These are phyloP conservation scores for Aspergillus puulaauensis DNA, from an alignment of 2,329 filamentous ascomycete genomes.

Conservation along the genomic window DNA sequence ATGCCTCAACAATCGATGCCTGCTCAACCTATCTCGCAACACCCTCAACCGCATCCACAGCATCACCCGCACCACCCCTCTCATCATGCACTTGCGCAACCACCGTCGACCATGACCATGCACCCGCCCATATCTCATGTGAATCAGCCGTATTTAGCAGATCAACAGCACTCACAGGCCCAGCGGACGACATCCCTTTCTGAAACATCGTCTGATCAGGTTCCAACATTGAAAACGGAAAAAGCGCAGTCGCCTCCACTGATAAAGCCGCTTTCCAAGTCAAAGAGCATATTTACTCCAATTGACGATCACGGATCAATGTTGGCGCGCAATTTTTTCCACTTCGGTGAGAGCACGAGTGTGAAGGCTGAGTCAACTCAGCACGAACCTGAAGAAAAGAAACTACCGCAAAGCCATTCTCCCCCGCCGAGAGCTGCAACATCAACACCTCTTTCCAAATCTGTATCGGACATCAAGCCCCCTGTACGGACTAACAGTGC, in stretches of 20 bases:
- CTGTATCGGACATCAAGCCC: slow-evolving; percentile 67
- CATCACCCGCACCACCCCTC: slow-evolving; percentile 44
- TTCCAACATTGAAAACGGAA: slow-evolving; percentile 40
- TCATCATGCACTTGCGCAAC: slow-evolving; percentile 36
- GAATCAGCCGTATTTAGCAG: slow-evolving; percentile 72
- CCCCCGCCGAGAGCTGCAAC: slow-evolving; percentile 51
- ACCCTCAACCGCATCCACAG: slow-evolving; percentile 40
- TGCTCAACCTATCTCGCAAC: slow-evolving; percentile 43
- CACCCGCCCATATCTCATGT: slow-evolving; percentile 50
- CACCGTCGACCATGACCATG: slow-evolving; percentile 27
- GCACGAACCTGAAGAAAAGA: slow-evolving; percentile 54
- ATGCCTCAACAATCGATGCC: slow-evolving; percentile 27
- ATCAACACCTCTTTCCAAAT: slow-evolving; percentile 49
- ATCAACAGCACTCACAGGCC: slow-evolving; percentile 63
- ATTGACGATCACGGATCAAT: slow-evolving; percentile 92
- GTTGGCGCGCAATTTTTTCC: slow-evolving; percentile 80
- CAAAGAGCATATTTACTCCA: slow-evolving; percentile 93
- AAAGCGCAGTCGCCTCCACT: slow-evolving; percentile 47
- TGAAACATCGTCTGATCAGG: slow-evolving; percentile 57
- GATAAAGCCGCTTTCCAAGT: slow-evolving; percentile 68
- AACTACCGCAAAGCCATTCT: slow-evolving; percentile 61
- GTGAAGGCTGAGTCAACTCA: slow-evolving; percentile 33
- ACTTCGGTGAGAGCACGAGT: slow-evolving; percentile 45
- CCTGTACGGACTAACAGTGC: slow-evolving; percentile 78
- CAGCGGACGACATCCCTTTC: slow-evolving; percentile 62